These are phyloP conservation scores for Craterostigma plantagineum DNA, from an alignment of 257 asterid genomes.

Conservation along the genomic window DNA sequence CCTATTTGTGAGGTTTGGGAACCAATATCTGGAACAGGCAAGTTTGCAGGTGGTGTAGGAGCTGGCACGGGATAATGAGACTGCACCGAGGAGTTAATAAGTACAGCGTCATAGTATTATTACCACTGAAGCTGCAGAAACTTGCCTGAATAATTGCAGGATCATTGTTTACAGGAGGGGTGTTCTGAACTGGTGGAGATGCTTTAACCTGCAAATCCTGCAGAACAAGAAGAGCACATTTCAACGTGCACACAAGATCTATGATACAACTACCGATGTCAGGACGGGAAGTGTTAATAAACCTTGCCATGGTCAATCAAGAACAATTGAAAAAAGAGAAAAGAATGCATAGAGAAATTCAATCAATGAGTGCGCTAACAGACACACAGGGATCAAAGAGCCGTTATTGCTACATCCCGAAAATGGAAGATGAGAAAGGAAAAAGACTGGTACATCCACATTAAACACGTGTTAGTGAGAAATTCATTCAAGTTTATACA, in stretches of 20 bases:
- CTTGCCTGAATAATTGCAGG: slow-evolving; percentile 61
- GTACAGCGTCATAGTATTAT: neutral
- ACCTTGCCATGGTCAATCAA: too few relatives aligned
- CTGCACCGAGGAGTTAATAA: slow-evolving; percentile 29
- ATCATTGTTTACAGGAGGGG: slow-evolving; percentile 49
- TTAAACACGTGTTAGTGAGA: too few relatives aligned
- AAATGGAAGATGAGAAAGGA: too few relatives aligned
- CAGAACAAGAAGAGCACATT: neutral
- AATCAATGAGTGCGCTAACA: too few relatives aligned
- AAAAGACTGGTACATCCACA: too few relatives aligned
- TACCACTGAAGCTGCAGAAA: neutral
- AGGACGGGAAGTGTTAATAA: too few relatives aligned
- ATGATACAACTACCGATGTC: too few relatives aligned
- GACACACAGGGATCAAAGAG: too few relatives aligned
- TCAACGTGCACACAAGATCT: neutral
- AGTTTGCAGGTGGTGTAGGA: slow-evolving; percentile 31
- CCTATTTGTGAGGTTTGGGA: slow-evolving; percentile 54
- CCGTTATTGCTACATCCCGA: too few relatives aligned
- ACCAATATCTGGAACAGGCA: slow-evolving; percentile 42
- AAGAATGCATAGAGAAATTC: too few relatives aligned
- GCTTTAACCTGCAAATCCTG: slow-evolving; percentile 95
- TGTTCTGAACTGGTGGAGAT: slow-evolving; percentile 60
- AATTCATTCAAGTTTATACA: neutral
- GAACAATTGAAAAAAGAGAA: too few relatives aligned
- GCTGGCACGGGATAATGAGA: slow-evolving; percentile 73